Base-by-base conservation (phyloP, 179 eudicot genomes). In the Silene coronaria region DNA sequence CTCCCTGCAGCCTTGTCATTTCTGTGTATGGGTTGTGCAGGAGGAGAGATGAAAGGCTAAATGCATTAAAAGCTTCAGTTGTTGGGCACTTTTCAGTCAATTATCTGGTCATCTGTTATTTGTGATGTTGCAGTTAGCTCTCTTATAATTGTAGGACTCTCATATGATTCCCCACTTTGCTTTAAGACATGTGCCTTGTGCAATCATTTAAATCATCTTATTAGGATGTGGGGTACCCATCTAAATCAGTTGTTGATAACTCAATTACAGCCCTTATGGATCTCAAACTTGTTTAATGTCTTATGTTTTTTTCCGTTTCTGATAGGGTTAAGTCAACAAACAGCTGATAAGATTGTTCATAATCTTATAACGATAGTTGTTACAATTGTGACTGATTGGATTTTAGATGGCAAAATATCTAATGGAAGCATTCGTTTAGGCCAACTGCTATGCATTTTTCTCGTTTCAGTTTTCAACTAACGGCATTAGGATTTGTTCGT, bases 181-280 rank as follows among this genome's bases (percentile, higher is more conserved):
- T 36, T 34, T 38, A 53, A 42, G 42, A 72, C 71, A 68, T 58
- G 74, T 59, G 73, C 65, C 22, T 60, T 68, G 42, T 61, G 21
- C 78, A n/a, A 59, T 69, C 78, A 78, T 68, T 19, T 32, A 65
- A 30, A 61, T 60, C 27, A 58, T 45, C 16, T 10, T 5, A 30
- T 14, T 73, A 28, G 19, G 46, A 57, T 34, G 77, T 73, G 73
- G 73, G 73, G 73, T 26, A 27, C 55, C 34, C 45, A n/a, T 77
- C 53, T 69, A 69, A 1, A 60, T 57, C 51, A 14, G 48, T 73
- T 78, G 53, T 30, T 21, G 51, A 42, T 67, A 45, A 59, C 14
- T 61, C 17, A 28, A 28, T 6, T 45, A 60, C 28, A 79, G 57
- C 38, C 73, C 65, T 61, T 62, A 36, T 63, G 58, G 48, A 48